These are phyloP conservation scores for Lipomyces mesembrius DNA, from an alignment of 805 yeast species.

Conservation along the genomic window DNA sequence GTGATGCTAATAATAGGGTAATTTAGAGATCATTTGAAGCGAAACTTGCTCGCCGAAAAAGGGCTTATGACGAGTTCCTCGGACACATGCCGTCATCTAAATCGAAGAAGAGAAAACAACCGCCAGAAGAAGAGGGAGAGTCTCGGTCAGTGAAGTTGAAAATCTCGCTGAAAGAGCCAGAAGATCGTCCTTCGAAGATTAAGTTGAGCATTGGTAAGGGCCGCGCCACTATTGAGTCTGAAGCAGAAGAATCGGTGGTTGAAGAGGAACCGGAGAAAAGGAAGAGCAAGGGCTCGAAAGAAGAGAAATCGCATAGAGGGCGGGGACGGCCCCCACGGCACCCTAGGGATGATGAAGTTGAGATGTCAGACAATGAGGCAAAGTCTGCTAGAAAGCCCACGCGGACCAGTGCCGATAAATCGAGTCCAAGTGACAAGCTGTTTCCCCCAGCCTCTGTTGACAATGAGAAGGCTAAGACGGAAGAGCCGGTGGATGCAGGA, in stretches of 20 bases:
- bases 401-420: background rate
- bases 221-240: constrained; percentile 27
- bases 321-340: constrained; percentile 34
- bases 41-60: constrained; percentile 16
- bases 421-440: background rate
- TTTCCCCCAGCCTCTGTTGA: constrained; percentile 3
- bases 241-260: constrained; percentile 27
- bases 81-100: constrained; percentile 17
- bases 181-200: constrained; percentile 29
- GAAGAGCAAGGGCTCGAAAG: constrained; percentile 22
- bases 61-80: constrained; percentile 10
- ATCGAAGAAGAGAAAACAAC: constrained; percentile 33
- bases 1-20: constrained; percentile 44
- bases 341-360: constrained; percentile 2
- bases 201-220: constrained; percentile 29
- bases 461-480: constrained; percentile 4
- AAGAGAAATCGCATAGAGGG: constrained; percentile 37
- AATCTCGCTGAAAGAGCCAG: constrained; percentile 27
- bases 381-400: constrained; percentile 1
- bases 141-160: constrained; percentile 33
- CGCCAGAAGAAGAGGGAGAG: constrained; percentile 28
- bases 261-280: constrained; percentile 35
- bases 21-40: constrained; percentile 19
- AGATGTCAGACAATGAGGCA: background rate
- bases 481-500: background rate